Base-by-base conservation (phyloP, 805 yeast genomes). In the Metschnikowia gelsemii region DNA sequence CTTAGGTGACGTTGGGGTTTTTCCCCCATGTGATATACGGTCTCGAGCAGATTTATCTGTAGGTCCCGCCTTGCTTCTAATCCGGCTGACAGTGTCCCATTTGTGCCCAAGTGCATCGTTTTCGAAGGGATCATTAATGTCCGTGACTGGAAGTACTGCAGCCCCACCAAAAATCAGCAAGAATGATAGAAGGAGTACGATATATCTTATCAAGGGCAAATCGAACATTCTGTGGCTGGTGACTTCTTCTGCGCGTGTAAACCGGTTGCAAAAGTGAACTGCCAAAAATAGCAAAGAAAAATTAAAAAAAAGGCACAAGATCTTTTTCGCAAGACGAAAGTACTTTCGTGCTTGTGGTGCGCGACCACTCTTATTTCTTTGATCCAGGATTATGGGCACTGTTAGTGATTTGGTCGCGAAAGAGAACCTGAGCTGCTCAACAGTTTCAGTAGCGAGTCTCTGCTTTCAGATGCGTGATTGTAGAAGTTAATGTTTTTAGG, bases 401-500 rank as follows among this genome's bases (percentile, higher is more conserved):
- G 8, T 17, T 32, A 31, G 14, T 31, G 13, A 13, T 39, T 39
- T 20, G 24, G 35, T 18, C 49, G 42, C 3, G 49, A 32, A 24
- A 38, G 22, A 9, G 49, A 40, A 5, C 51, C 33, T 7, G 48
- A 35, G 29, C 51, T n/a, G n/a, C n/a, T 46, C 32, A 36, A 23
- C 44, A 40, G 40, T 8, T 33, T 38, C 32, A 42, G 44, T 16
- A 47, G 40, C 5, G 52, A 47, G 28, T 44, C 52, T 24, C 45
- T 31, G 28, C 50, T 49, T 12, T 49, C 51, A 12, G 40, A 30
- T 8, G 39, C 29, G 19, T 48, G 46, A 11, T 32, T 28, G 23
- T 45, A 38, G 12, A 43, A 9, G 7, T 38, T 12, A 3, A 36
- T 16, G n/a, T 16, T 35, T 28, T 46, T 49, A 13, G 49, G 49